Evolutionary conservation across 257 asterid genomes (phyloP), one percentile per base, ranked within the genome.

Genomic region (Nicotiana tomentosiformis): DNA sequence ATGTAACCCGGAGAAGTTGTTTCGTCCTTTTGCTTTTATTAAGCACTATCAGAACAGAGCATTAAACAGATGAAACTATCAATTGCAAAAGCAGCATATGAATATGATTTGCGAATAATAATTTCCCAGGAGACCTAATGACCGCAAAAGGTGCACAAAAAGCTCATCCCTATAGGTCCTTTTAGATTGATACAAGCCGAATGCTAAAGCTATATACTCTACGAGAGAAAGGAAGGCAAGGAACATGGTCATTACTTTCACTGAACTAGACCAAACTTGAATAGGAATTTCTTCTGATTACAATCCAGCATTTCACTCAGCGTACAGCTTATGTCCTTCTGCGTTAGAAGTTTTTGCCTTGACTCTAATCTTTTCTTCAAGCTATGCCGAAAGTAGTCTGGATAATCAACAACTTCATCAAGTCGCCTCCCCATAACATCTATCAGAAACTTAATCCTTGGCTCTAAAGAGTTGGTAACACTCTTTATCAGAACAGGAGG

Each of bases 401-500:
- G 99, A 85, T 92, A 96, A 43, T 90, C 97, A 74, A 86, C 98
- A 83, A 88, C 91, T 84, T 96, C 98, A 1, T 85, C 87, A 17
- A 96, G 90, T 87, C 49, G 77, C 83, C 98, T 91, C 60, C 93
- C 93, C 98, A 96, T 96, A 83, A 91, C 98, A 77, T 96, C 82
- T 65, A 87, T 86, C 91, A 96, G 87, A 89, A 93, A 96, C 89
- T 89, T 89, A 69, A 96, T 91, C 85, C 97, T 93, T 17, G 99
- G 99, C 17, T 92, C 92, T 86, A 96, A 78, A 62, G 98, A 96
- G 80, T 96, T 90, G 78, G 72, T 80, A 23, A 85, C 89, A 60
- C 99, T 96, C 92, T 96, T 96, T 80, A 96, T 93, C 90, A 96
- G 87, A 83, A 96, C 91, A 1, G 91, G 98, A 80, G 99, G 98